A percentile compares a stretch with the other conserved stretches of the same genome.
Conservation (phyloP, 148 eudicot genomes). For the Rhododendron ferrugineum region DNA sequence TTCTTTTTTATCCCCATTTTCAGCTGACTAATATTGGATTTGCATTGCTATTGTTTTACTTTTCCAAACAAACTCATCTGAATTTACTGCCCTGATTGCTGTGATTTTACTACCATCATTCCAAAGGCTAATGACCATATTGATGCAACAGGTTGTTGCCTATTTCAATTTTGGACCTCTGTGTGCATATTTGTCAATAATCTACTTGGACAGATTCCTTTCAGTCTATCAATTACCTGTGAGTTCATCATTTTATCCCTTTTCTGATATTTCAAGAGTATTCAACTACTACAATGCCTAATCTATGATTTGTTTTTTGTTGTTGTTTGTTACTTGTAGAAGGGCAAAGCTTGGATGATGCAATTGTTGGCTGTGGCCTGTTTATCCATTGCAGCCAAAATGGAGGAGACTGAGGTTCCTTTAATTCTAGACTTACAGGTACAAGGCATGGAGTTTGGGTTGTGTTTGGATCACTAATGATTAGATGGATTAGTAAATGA, state of each 20-base stretch:
- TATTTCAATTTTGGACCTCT: slow-evolving; percentile 71
- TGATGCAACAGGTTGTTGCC: slow-evolving; percentile 53
- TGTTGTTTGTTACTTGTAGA: slow-evolving; percentile 19
- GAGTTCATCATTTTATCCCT: slow-evolving; percentile 24
- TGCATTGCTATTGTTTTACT: slow-evolving; percentile 18
- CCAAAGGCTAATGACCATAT: slow-evolving; percentile 6
- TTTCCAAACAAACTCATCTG: not conserved
- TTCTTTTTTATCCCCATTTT: not conserved
- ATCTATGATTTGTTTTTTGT: not conserved
- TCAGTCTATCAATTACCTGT: slow-evolving; percentile 58
- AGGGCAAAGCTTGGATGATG: slow-evolving; percentile 69
- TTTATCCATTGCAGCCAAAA: slow-evolving; percentile 65
- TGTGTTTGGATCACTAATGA: not conserved
- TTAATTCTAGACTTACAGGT: slow-evolving; percentile 66
- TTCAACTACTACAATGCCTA: not conserved
- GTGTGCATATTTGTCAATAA: slow-evolving; percentile 55
- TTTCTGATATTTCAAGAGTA: not conserved
- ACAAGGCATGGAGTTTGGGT: not conserved
- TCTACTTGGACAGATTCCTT: slow-evolving; percentile 77
- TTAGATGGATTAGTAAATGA: not conserved
- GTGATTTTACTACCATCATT: not conserved
- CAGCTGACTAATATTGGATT: slow-evolving; percentile 25
- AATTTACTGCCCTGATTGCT: slow-evolving; percentile 2
- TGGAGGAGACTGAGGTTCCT: slow-evolving; percentile 73
- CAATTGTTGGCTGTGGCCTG: slow-evolving; percentile 71